Base-by-base conservation (phyloP, 2,329 filamentous ascomycete species). In the Sporothrix brasiliensis region DNA sequence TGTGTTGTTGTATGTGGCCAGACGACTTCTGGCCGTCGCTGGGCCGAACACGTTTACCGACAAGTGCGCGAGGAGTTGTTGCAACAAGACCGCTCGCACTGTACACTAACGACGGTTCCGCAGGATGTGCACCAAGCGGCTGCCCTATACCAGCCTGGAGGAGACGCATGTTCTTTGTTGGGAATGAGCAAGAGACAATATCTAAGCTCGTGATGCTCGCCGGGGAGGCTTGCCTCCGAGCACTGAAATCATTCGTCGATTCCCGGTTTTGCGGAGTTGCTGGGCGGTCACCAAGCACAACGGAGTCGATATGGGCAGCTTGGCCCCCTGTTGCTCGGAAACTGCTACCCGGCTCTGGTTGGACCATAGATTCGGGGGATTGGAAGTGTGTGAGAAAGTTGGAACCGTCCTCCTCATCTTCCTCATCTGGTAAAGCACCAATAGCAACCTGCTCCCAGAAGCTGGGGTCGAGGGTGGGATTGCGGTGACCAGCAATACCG, bases 131-230 rank as follows among this genome's bases (percentile, higher is more conserved):
- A 10, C 81, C 83, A 61, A 86, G 75, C 0, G 81, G 78, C n/a
- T 83, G 79, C 16, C 77, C 79, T n/a, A 81, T 74, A 47, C 80
- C 80, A 3, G 80, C 75, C 9, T 82, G 81, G 4, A 78, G 74
- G 24, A 79, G 75, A 67, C 81, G 83, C 70, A 81, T 75, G 19
- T 78, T 79, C 76, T 88, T 88, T 68, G 82, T 82, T 3, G 87
- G 88, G 72, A 90, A 87, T 10, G 88, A 89, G 77, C 88, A 90
- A 1, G 88, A 90, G 0, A 89, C 79, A 34, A 88, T 83, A 74
- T 90, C 88, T 67, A 88, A 77, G 74, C 88, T 90, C 13, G 82
- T 82, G 73, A 87, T 81, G 75, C 88, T 90, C 1, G 80, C 82
- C 1, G 87, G 87, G 0, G 87, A 89, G 2, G 81, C 76, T 30